A percentile compares a stretch with the other conserved stretches of the same genome.
These are phyloP conservation scores for Lasiosphaeriaceae sp. DNA, from an alignment of 495 filamentous ascomycete species.

Conservation along the genomic window DNA sequence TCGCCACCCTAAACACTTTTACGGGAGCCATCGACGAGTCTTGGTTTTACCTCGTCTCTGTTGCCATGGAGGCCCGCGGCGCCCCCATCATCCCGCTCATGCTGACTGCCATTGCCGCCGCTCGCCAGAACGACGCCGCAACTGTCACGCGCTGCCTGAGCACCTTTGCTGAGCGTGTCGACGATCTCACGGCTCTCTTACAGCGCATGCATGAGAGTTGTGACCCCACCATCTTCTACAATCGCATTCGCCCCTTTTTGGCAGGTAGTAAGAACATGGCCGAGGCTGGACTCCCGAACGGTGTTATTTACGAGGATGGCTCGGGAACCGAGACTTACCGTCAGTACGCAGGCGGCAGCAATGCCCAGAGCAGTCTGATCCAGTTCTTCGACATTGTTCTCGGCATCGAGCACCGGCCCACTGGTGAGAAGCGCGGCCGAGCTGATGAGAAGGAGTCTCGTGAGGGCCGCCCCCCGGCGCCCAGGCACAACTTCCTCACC, in stretches of 20 bases:
- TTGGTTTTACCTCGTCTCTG: slow-evolving; percentile 95
- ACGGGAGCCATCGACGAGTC: slow-evolving; percentile 96
- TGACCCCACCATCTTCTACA: slow-evolving; percentile 91
- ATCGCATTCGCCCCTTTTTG: slow-evolving; percentile 88
- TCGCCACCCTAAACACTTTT: slow-evolving; percentile 81
- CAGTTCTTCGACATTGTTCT: slow-evolving; percentile 95
- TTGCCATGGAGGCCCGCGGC: slow-evolving; percentile 91
- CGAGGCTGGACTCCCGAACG: slow-evolving; percentile 83
- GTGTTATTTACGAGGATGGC: slow-evolving; percentile 84
- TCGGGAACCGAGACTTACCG: slow-evolving; percentile 64
- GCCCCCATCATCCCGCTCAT: slow-evolving; percentile 85
- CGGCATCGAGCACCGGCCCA: slow-evolving; percentile 88
- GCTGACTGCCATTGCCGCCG: slow-evolving; percentile 81
- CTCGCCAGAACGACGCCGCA: slow-evolving; percentile 61
- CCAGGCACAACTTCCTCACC: slow-evolving; percentile 84
- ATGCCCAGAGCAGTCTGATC: slow-evolving; percentile 92
- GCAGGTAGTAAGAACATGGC: slow-evolving; percentile 97
- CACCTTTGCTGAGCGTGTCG: slow-evolving; percentile 77
- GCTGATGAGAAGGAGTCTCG: slow-evolving; percentile 42
- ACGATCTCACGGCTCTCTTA: slow-evolving; percentile 72
- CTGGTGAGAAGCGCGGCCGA: slow-evolving; percentile 59
- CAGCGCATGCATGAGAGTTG: slow-evolving; percentile 90
- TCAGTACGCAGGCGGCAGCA: slow-evolving; percentile 90
- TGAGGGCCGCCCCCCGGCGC: slow-evolving; percentile 51
- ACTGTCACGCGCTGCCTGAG: slow-evolving; percentile 72